Percentiles rank a stretch among this genome's conserved stretches.
These are phyloP conservation scores for Penicillium expansum DNA, from an alignment of 2,329 filamentous ascomycete genomes.

Conservation along the genomic window DNA sequence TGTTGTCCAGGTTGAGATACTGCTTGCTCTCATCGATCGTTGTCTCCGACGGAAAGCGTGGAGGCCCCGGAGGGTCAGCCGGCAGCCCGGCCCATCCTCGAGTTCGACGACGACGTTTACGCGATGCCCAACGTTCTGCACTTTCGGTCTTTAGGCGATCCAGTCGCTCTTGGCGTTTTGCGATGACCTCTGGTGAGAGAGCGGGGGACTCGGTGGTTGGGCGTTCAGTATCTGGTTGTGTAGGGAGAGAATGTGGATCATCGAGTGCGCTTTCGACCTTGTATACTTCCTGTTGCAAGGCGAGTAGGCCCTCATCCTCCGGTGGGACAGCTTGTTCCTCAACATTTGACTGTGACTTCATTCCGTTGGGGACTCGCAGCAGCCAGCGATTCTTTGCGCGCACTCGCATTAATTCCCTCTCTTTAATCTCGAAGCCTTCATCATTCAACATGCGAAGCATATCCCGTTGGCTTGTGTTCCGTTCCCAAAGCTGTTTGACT, in stretches of 20 bases:
- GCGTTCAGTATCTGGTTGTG: slow-evolving; percentile 19
- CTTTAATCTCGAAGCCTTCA: slow-evolving; percentile 71
- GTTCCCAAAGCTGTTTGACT: slow-evolving; percentile 74
- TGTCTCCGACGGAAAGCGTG: slow-evolving; percentile 77
- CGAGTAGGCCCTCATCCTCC: slow-evolving; percentile 40
- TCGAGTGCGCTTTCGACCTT: slow-evolving; percentile 32
- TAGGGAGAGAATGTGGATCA: slow-evolving; percentile 25
- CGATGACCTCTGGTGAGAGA: slow-evolving; percentile 48
- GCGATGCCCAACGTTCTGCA: slow-evolving; percentile 59
- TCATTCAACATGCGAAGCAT: slow-evolving; percentile 69
- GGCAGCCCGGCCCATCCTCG: slow-evolving; percentile 66
- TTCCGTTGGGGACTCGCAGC: slow-evolving; percentile 60
- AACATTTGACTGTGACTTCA: slow-evolving; percentile 44
- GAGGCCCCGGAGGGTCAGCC: slow-evolving; percentile 64
- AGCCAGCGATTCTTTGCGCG: slow-evolving; percentile 67
- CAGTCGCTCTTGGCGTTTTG: slow-evolving; percentile 55
- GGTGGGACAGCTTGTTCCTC: slow-evolving; percentile 26
- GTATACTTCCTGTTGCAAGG: slow-evolving; percentile 42
- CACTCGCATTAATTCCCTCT: slow-evolving; percentile 67
- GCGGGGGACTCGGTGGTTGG: slow-evolving; percentile 26
- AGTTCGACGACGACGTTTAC: slow-evolving; percentile 67
- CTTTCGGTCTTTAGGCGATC: slow-evolving; percentile 58
- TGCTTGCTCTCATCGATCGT: slow-evolving; percentile 75
- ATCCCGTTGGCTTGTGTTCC: slow-evolving; percentile 67
- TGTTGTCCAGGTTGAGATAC: slow-evolving; percentile 63